Base-by-base conservation (phyloP, 2,329 filamentous ascomycete genomes). In the Lojkania enalia region DNA sequence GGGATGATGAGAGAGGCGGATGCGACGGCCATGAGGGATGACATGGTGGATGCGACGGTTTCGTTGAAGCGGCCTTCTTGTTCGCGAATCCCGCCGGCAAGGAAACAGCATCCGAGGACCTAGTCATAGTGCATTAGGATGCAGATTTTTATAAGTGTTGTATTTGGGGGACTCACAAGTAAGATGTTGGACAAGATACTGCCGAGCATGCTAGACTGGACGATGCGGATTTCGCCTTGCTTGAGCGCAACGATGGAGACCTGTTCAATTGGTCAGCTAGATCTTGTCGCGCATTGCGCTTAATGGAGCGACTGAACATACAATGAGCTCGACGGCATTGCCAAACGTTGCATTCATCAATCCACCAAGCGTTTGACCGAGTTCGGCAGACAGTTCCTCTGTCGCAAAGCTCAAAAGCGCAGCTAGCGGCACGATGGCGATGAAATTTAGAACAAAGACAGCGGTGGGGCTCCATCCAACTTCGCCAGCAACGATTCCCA, bases 141-240 rank as follows among this genome's bases (percentile, higher is more conserved):
- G 19, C 6, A 15, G 39, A 13, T 11, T 29, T 31, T 5, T 20
- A 5, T 16, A 80, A 54, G 90, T 76, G 74, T 90, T 90, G 70
- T 86, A 86, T 65, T 90, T 16, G 23, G 21, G 20, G 2, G 38
- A 60, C 62, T 57, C 53, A 69, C 92, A 16, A 97, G 82, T 5
- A 97, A 80, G 54, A 96, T 85, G 71, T 97, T 97, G 54, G 92
- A 96, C 29, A 97, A 78, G 58, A 97, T 95, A 63, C 88, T 95
- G 36, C 94, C 92, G 23, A 97, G 84, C 91, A 97, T 97, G 53
- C 90, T 95, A 15, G 92, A 87, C 74, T 97, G 94, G n/a, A 97
- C 92, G 54, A 97, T 91, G 60, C 92, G 85, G 64, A 96, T 95
- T 73, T 97, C 87, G 52, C 84, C 83, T 58, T 94, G 84, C 55